Base-by-base conservation (phyloP, 306 rosid species). In the Cucumis hystrix region DNA sequence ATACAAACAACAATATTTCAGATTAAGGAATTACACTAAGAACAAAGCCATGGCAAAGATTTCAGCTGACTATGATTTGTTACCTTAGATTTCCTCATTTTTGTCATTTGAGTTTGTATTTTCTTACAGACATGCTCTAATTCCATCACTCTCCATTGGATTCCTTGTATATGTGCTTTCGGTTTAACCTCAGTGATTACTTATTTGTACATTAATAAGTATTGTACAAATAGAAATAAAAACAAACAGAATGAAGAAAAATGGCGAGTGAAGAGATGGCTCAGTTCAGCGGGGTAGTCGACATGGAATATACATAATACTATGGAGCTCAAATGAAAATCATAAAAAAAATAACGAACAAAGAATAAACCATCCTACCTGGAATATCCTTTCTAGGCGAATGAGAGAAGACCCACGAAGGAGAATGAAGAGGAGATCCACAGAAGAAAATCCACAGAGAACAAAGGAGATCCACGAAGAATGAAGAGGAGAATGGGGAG, bases 241-340 rank as follows among this genome's bases (percentile, higher is more conserved):
- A 76, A 4, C 4, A 58, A 39, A 41, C 40, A 4, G 5, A 37
- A 14, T 45, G 1, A 21, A 1, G 21, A 13, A 45, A 70, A 43
- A 21, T 45, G 15, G 23, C 1, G 40, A 70, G 59, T 70, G 55
- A 25, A 77, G 80, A 90, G 89, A 90, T 81, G 83, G 86, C 97
- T 91, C 94, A 90, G 90, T 41, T 87, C 92, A 90, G 92, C 96
- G n/a, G 96, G 94, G 97, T 91, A 1, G 15, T 91, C 97, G 93
- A 94, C 96, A 91, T 88, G 91, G 91, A 91, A 87, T n/a, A n/a
- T n/a, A n/a, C n/a, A n/a, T n/a, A n/a, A n/a, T n/a, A n/a, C n/a
- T n/a, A n/a, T n/a, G n/a, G n/a, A n/a, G n/a, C n/a, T n/a, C n/a
- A n/a, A n/a, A n/a, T n/a, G n/a, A n/a, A n/a, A n/a, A n/a, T n/a